phyloP scores from a whole-genome alignment of 2,329 filamentous ascomycete species.

The Anthostomella pinea region DNA sequence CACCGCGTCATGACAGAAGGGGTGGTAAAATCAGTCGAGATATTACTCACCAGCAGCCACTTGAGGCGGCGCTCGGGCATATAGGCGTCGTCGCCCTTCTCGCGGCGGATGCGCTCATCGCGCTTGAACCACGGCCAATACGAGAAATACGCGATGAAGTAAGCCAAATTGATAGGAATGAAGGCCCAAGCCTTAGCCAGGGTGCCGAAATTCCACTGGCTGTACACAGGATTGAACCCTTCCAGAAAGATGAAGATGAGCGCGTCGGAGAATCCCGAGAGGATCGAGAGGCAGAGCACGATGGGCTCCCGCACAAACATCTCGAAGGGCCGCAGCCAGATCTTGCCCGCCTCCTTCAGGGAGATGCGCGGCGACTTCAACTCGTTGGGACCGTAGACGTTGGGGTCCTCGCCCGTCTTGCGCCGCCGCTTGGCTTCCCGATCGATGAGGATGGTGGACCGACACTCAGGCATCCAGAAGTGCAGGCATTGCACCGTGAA shows the following conservation, averaged over 20 bases:
- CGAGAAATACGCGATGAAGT: slow-evolving; percentile 52
- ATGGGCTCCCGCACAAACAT: slow-evolving; percentile 62
- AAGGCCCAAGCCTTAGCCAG: slow-evolving; percentile 7
- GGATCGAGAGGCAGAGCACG: slow-evolving; percentile 53
- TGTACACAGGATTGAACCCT: slow-evolving; percentile 46
- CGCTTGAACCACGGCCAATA: slow-evolving; percentile 50
- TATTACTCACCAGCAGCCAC: too few relatives aligned
- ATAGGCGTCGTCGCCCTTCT: slow-evolving; percentile 39
- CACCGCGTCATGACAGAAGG: too few relatives aligned
- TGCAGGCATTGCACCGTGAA: slow-evolving; percentile 43
- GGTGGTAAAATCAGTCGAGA: too few relatives aligned
- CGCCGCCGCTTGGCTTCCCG: slow-evolving; percentile 54
- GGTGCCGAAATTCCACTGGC: slow-evolving; percentile 39
- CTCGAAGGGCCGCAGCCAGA: slow-evolving; percentile 56
- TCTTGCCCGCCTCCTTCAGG: slow-evolving; percentile 39
- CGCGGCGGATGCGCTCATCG: slow-evolving; percentile 29
- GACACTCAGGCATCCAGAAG: slow-evolving; percentile 56
- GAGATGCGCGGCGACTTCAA: slow-evolving; percentile 36
- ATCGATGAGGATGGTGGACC: slow-evolving; percentile 54
- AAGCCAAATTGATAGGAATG: slow-evolving; percentile 37
- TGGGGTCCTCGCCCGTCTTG: slow-evolving; percentile 41
- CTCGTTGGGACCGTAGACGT: slow-evolving; percentile 45
- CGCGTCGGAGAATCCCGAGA: slow-evolving; percentile 58
- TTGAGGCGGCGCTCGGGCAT: slow-evolving; percentile 52
- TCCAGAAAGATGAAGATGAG: slow-evolving; percentile 64